These are phyloP conservation scores for Arabidopsis arenosa DNA, from an alignment of 345 rosid genomes.

Conservation along the genomic window DNA sequence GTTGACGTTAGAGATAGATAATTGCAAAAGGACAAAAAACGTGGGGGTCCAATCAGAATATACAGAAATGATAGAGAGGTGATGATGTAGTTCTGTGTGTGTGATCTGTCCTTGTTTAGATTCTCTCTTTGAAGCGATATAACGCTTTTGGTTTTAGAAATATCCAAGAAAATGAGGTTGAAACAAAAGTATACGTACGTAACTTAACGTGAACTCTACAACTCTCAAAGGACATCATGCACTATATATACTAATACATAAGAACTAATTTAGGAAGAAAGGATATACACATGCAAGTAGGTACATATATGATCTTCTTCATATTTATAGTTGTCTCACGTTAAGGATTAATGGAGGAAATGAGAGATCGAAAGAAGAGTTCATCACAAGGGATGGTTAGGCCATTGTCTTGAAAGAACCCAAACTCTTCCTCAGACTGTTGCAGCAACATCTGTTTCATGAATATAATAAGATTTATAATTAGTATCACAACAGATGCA, in stretches of 20 bases:
- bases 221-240: constrained; percentile 32
- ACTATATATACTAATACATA: constrained; percentile 31
- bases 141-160: neutral
- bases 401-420: constrained; percentile 41
- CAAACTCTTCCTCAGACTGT: constrained; percentile 46
- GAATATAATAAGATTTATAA: neutral
- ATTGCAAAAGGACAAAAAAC: constrained; percentile 30
- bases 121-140: constrained; percentile 1
- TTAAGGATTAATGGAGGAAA: constrained; percentile 40
- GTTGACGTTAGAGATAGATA: constrained; percentile 31
- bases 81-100: neutral
- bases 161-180: neutral
- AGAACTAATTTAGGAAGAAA: constrained; percentile 16
- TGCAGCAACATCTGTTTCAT: constrained; percentile 39
- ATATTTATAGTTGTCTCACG: neutral
- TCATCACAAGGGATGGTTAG: constrained; percentile 45
- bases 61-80: constrained; percentile 19
- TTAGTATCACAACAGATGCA: neutral
- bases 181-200: constrained; percentile 18
- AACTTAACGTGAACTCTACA: constrained; percentile 18
- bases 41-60: constrained; percentile 17
- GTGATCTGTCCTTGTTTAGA: constrained; percentile 11
- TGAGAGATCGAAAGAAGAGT: constrained; percentile 32
- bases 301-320: constrained; percentile 7
- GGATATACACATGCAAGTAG: constrained; percentile 11